phyloP scores from a whole-genome alignment of 768 basidiomycete species.

The Mycena galopus region DNA sequence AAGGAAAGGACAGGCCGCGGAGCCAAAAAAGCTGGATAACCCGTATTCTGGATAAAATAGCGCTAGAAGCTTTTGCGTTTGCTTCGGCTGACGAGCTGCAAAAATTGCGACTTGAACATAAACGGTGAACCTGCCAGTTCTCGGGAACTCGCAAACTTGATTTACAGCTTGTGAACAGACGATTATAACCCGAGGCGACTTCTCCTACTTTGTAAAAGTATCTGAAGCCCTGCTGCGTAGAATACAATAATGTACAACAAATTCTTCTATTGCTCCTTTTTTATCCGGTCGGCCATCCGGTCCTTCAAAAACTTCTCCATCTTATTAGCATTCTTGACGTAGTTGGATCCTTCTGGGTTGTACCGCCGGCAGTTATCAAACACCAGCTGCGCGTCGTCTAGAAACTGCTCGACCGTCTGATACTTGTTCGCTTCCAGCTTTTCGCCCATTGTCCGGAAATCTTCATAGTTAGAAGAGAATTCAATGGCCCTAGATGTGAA shows the following conservation, averaged over 20 bases:
- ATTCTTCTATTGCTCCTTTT: constrained; percentile 39
- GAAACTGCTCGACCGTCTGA: constrained; percentile 76
- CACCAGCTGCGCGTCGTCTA: constrained; percentile 85
- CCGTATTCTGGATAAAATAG: neutral
- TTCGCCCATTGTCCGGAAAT: constrained; percentile 88
- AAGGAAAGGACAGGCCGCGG: too few relatives aligned
- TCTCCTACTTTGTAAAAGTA: too few relatives aligned
- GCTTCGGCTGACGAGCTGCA: neutral
- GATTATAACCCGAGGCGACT: neutral
- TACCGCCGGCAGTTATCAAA: constrained; percentile 92
- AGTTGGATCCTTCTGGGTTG: constrained; percentile 85
- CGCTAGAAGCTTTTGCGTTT: neutral
- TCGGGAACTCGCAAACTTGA: neutral
- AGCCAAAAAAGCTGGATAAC: neutral
- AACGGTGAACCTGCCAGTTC: neutral
- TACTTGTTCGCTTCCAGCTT: constrained; percentile 95
- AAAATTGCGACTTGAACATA: neutral
- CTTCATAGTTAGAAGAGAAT: constrained; percentile 51
- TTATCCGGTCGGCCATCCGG: constrained; percentile 52
- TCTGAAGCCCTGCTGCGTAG: too few relatives aligned
- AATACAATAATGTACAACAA: too few relatives aligned
- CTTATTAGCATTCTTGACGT: constrained; percentile 87
- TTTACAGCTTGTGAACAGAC: neutral
- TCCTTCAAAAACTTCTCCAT: constrained; percentile 85
- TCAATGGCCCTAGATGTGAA: neutral